Percentiles rank a stretch among this genome's conserved stretches.
Evolutionary conservation across 768 basidiomycete species (phyloP).

Genomic region (Naganishia randhawae): DNA sequence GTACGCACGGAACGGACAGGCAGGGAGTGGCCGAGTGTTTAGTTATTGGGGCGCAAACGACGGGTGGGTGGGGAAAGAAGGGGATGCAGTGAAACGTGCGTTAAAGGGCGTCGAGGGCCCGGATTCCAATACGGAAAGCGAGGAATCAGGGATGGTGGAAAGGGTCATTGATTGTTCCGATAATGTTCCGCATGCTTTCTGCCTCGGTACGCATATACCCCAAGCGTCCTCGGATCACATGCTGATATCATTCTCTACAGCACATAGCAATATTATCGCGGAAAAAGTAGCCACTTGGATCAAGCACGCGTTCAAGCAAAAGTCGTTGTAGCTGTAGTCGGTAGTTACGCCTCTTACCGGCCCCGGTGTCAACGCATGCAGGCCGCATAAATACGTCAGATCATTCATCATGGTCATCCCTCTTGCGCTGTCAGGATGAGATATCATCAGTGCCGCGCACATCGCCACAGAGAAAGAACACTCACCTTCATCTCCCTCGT

Average conservation of each 20-base stretch:
- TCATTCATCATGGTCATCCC: slow-evolving; percentile 16
- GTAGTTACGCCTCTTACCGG: not conserved
- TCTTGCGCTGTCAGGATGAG: slow-evolving; percentile 16
- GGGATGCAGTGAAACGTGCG: slow-evolving; percentile 53
- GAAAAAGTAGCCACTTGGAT: slow-evolving; percentile 30
- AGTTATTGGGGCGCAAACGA: slow-evolving; percentile 65
- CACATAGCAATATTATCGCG: slow-evolving; percentile 35
- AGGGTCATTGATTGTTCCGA: slow-evolving; percentile 55
- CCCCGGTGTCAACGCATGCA: too few species aligned
- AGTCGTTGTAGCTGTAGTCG: not conserved
- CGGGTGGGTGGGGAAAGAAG: slow-evolving; percentile 67
- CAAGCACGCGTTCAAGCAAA: slow-evolving; percentile 18
- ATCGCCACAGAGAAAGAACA: not conserved
- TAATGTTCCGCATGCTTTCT: slow-evolving; percentile 68
- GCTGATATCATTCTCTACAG: slow-evolving; percentile 13
- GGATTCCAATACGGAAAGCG: slow-evolving; percentile 10
- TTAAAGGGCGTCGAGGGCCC: slow-evolving; percentile 45
- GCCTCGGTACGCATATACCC: slow-evolving; percentile 58
- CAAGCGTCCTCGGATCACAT: not conserved
- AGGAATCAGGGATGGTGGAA: slow-evolving; percentile 32
- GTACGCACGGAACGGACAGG: slow-evolving; percentile 32
- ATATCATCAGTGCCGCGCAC: not conserved
- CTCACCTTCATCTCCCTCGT: slow-evolving; percentile 75
- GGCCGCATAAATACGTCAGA: too few species aligned
- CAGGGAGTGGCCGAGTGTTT: slow-evolving; percentile 49